Conservation (phyloP, 495 filamentous ascomycete species). For the Penicillium turbatum region DNA sequence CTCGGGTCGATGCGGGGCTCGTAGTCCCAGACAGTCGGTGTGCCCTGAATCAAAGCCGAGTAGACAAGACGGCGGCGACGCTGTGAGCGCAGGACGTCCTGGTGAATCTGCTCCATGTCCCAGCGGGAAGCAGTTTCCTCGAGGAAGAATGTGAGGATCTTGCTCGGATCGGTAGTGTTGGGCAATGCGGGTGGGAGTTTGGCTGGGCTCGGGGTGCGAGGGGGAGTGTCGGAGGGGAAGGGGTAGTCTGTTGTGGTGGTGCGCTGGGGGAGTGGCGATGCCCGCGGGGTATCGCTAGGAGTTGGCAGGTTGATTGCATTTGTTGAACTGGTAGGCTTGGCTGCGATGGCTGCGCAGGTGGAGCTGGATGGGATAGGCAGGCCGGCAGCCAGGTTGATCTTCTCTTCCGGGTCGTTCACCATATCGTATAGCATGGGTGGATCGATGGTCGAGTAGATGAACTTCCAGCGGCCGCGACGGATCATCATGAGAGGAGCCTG, state of each 20-base stretch:
- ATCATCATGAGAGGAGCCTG: conserved; percentile 90
- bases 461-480: conserved; percentile 76
- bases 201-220: conserved; percentile 38
- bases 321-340: conserved; percentile 15
- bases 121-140: conserved; percentile 63
- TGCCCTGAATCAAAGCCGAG: conserved; percentile 66
- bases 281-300: conserved; percentile 34
- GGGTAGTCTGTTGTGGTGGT: conserved; percentile 29
- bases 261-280: conserved; percentile 31
- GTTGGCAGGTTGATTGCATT: conserved; percentile 35
- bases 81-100: conserved; percentile 66
- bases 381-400: conserved; percentile 59
- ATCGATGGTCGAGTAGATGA: conserved; percentile 73
- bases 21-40: conserved; percentile 71
- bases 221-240: conserved; percentile 36
- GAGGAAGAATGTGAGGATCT: conserved; percentile 54
- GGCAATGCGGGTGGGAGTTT: conserved; percentile 32
- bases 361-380: conserved; percentile 21
- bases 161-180: conserved; percentile 41
- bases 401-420: conserved; percentile 65
- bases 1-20: conserved; percentile 67
- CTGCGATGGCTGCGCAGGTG: conserved; percentile 3
- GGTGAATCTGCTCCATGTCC: conserved; percentile 68
- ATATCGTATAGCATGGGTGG: conserved; percentile 77
- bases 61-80: conserved; percentile 68